These are phyloP conservation scores for Trebouxia gelatinosa DNA, from an alignment of 163 green algal genomes.

Conservation along the genomic window DNA sequence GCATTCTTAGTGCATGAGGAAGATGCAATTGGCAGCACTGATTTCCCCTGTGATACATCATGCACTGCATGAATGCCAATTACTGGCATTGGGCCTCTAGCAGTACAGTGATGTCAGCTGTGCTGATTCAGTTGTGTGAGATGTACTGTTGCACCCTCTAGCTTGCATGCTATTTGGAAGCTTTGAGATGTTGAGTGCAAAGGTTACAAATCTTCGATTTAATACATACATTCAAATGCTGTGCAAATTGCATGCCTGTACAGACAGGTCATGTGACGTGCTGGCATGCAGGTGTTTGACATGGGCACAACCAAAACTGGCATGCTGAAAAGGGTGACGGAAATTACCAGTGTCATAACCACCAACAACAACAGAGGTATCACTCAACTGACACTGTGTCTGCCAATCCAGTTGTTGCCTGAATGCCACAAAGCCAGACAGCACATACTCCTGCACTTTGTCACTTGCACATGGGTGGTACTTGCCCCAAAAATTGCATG, in stretches of 20 bases:
- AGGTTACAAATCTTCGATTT: not conserved
- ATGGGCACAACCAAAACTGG: constrained; percentile 62
- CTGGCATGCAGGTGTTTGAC: constrained; percentile 71
- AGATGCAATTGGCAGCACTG: not conserved
- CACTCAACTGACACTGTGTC: not conserved
- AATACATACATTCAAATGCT: not conserved
- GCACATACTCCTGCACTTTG: not conserved
- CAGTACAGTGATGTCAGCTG: too few species aligned
- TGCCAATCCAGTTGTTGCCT: not conserved
- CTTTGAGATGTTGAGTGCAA: not conserved
- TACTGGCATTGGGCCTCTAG: too few species aligned
- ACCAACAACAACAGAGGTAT: constrained; percentile 1
- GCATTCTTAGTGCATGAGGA: not conserved
- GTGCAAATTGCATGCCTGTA: too few species aligned
- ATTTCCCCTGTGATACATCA: not conserved
- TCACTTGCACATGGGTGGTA: not conserved
- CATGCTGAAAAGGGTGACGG: constrained; percentile 56
- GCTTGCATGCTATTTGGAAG: too few species aligned
- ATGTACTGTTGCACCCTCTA: not conserved
- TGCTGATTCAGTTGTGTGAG: not conserved
- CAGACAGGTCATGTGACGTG: too few species aligned
- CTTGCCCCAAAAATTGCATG: too few species aligned
- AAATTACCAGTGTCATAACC: constrained; percentile 68
- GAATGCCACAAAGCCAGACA: not conserved
- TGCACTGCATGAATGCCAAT: not conserved